Conservation (phyloP, 768 basidiomycete genomes). For the Lentinus tigrinus region DNA sequence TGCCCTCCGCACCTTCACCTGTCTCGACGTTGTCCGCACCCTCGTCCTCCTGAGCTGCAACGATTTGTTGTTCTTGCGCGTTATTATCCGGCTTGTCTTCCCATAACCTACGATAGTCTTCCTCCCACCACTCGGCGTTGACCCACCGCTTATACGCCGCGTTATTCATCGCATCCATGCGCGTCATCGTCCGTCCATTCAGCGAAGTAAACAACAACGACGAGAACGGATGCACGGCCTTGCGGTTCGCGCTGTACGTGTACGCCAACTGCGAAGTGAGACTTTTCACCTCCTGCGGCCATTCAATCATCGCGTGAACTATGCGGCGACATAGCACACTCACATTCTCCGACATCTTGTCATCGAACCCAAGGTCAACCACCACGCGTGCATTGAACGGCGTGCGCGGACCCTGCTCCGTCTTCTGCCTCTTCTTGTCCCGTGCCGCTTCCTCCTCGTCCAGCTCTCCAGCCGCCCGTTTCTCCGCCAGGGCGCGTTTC, state of each 20-base stretch:
- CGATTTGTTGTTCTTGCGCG: not conserved
- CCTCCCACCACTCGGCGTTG: constrained; percentile 80
- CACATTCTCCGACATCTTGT: constrained; percentile 92
- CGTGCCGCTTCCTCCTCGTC: constrained; percentile 34
- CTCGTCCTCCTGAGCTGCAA: not conserved
- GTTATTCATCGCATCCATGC: constrained; percentile 63
- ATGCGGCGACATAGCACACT: constrained; percentile 26
- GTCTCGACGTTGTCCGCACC: constrained; percentile 7
- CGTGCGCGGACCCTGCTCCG: constrained; percentile 25
- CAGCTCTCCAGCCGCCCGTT: constrained; percentile 64
- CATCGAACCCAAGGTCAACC: constrained; percentile 90
- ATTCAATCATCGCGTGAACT: too few species aligned
- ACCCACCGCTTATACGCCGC: constrained; percentile 79
- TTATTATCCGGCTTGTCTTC: constrained; percentile 18
- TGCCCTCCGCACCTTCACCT: not conserved
- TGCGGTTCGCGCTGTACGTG: constrained; percentile 85
- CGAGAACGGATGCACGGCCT: constrained; percentile 66
- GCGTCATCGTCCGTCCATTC: constrained; percentile 62
- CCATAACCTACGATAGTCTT: constrained; percentile 75
- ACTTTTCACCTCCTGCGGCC: constrained; percentile 80
- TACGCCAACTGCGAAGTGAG: constrained; percentile 90
- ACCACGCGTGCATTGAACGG: constrained; percentile 61
- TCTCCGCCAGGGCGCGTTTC: constrained; percentile 57
- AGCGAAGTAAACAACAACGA: constrained; percentile 79
- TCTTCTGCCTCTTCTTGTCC: constrained; percentile 39